Evolutionary conservation across 805 yeast genomes (phyloP), one percentile per base, ranked within the genome.

Genomic region (Brettanomyces bruxellensis): DNA sequence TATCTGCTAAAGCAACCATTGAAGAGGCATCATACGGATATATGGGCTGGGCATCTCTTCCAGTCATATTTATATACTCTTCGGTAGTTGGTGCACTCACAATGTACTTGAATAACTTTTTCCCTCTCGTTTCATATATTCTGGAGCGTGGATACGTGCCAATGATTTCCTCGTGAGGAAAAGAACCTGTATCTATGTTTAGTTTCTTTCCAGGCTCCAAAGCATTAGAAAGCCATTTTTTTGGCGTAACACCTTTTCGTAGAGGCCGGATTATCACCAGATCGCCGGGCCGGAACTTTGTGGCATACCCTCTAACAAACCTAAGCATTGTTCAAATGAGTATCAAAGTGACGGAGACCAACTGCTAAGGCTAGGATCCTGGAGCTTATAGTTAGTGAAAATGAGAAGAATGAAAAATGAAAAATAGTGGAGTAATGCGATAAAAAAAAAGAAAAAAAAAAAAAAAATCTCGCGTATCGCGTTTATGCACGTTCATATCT

Each of bases 1-100:
- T 48, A 53, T 75, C 80, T 4, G 77, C 71, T 34, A 75, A 48
- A 5, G 64, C 55, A 1, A 70, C 78, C 32, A 75, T 72, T 3
- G 73, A 64, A 1, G 69, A 62, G 1, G 79, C 78, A 55, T 75
- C 79, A 38, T 65, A 57, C 4, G 78, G 65, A 49, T 75, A 75
- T 8, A 75, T 74, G 1, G 79, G 79, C 50, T 72, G 76, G 0
- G 78, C 80, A 37, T 64, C 69, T 43, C 80, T 60, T 30, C 55
- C 55, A 5, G 66, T 55, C 30, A 70, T 45, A 30, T 59, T 65
- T 32, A 75, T 59, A 50, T 69, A 75, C 45, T 75, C 78, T 43
- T 73, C 79, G n/a, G 72, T 56, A 0, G 74, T 64, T 3, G 77
- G 75, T 7, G 58, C 56, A 1, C 67, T 59, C 6, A 64, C 60